Base-by-base conservation (phyloP, 805 yeast genomes). In the Hanseniaspora osmophila region DNA sequence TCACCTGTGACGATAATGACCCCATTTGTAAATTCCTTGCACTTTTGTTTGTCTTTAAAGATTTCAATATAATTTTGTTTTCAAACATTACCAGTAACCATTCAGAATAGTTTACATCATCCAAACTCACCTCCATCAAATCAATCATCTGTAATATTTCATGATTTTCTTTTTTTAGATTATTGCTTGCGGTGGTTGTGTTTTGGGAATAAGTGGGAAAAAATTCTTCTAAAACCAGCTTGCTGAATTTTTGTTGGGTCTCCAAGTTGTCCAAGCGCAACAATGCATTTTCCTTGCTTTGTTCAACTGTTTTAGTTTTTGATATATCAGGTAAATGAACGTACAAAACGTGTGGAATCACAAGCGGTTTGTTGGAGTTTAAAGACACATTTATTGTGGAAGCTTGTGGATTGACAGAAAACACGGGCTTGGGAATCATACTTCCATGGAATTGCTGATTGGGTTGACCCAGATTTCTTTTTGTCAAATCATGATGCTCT, bases 261-360 rank as follows among this genome's bases (percentile, higher is more conserved):
- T 22, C 7, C 27, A 22, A 7, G 7, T 22, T 22, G 27, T 7
- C 27, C 27, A 22, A 7, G 10, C 10, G 5, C 10, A 32, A 4
- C 15, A 6, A 11, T 6, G 10, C 35, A 9, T 32, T n/a, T 32
- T 32, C 15, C 15, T 32, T 9, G 10, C 10, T 32, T 32, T 4
- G 16, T 35, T 35, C 38, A 38, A 37, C 39, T 22, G 30, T 33
- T 33, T 53, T 49, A 1, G 50, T 51, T 41, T 42, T 38, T 7
- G 16, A 17, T 10, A 33, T 41, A 22, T 44, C 41, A 11, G 52
- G 50, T 9, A 48, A 18, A 33, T 44, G 41, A 11, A 44, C 46
- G 30, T 43, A 44, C 32, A 54, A 52, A 19, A 57, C 47, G 41
- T 51, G 57, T 13, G 56, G 41, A 30, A 55, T 37, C 43, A 53